A percentile compares a stretch with the other conserved stretches of the same genome.
These are phyloP conservation scores for Neocucurbitaria cava DNA, from an alignment of 2,329 filamentous ascomycete genomes.

Conservation along the genomic window DNA sequence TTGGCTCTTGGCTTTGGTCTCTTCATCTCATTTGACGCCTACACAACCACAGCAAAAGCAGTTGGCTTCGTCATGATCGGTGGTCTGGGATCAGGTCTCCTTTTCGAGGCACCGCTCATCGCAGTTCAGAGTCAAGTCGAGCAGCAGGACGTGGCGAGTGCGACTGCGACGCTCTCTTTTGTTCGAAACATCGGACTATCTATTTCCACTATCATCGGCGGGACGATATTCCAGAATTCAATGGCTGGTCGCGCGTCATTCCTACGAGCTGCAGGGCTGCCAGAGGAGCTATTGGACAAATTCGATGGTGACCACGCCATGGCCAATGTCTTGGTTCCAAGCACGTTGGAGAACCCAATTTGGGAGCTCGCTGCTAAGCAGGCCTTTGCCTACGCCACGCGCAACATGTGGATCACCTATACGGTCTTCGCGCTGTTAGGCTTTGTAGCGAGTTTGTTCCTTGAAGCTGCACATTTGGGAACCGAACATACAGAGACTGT, in stretches of 20 bases:
- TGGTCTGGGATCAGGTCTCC: slow-evolving; percentile 59
- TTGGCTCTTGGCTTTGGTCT: slow-evolving; percentile 46
- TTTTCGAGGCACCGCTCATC: slow-evolving; percentile 64
- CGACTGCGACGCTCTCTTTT: slow-evolving; percentile 61
- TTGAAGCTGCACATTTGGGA: slow-evolving; percentile 49
- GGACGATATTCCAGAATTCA: slow-evolving; percentile 61
- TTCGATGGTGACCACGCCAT: slow-evolving; percentile 66
- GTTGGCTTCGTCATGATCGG: slow-evolving; percentile 59
- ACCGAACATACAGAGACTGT: slow-evolving; percentile 56
- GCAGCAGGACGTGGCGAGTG: slow-evolving; percentile 59
- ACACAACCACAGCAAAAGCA: slow-evolving; percentile 42
- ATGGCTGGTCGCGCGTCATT: slow-evolving; percentile 64
- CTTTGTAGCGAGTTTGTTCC: slow-evolving; percentile 48
- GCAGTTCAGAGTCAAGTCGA: slow-evolving; percentile 62
- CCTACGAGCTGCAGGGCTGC: slow-evolving; percentile 58
- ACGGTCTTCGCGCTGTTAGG: slow-evolving; percentile 49
- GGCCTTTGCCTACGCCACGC: slow-evolving; percentile 53
- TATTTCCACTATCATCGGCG: slow-evolving; percentile 58
- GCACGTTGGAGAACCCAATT: slow-evolving; percentile 53
- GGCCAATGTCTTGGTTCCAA: slow-evolving; percentile 65
- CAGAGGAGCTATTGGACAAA: slow-evolving; percentile 54
- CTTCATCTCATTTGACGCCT: slow-evolving; percentile 40
- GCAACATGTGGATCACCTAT: slow-evolving; percentile 59
- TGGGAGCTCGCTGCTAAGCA: slow-evolving; percentile 53
- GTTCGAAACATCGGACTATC: slow-evolving; percentile 54